Base-by-base conservation (phyloP, 148 eudicot species). In the Silene latifolia region DNA sequence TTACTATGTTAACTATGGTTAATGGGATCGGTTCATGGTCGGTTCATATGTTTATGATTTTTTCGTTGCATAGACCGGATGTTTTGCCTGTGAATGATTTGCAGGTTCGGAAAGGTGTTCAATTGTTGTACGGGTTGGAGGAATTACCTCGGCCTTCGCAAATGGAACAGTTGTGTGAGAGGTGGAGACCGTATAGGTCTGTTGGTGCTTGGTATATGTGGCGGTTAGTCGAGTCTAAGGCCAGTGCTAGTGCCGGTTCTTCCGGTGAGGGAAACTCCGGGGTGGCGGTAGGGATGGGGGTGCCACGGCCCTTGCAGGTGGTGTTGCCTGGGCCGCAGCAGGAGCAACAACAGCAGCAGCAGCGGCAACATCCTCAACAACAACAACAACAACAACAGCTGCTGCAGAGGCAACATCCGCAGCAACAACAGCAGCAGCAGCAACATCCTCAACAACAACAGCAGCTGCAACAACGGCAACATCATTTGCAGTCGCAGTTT, bases 1-100 rank as follows among this genome's bases (percentile, higher is more conserved):
- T 85, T 67, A 85, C 88, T 8, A 87, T 85, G 90, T 64, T 87
- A 20, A 87, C 90, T 0, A 87, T 87, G 88, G 90, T 87, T 29
- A 87, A 85, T 73, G 90, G 90, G 1, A 87, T 87, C 68, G 90
- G 90, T 4, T 83, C 88, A 0, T 87, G 90, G 90, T 85, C 88
- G 6, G 90, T 87, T 42, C 90, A 87, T 29, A 87, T 87, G 90
- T 87, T 87, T 44, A 85, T 87, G 87, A 85, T 87, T 10, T 87
- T 85, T 57, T 83, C 90, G 0, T 65, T 87, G 56, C 88, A 87
- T 61, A 78, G 90, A 19, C 90, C 90, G 0, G 87, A 87, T 56
- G 90, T 87, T 54, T 76, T 87, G 44, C 90, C 90, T 1, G 83
- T 83, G 54, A 85, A 83, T 32, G 90, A 87, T 69, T 79, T 87